Conservation (phyloP, 2,329 filamentous ascomycete species). For the Nothopassalora personata region DNA sequence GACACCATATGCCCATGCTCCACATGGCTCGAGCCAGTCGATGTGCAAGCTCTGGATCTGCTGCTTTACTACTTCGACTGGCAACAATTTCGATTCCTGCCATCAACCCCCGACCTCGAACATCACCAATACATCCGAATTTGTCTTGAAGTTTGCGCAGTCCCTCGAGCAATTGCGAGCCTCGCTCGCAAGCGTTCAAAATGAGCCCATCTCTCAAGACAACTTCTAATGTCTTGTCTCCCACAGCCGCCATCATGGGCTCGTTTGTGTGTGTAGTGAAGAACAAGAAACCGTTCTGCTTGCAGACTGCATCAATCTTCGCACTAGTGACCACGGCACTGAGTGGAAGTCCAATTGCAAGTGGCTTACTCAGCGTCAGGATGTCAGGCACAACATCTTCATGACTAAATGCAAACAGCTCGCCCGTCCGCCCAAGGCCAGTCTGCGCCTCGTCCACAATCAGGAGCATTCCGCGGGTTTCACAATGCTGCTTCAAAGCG, state of each 20-base stretch:
- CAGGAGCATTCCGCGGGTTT: conserved; percentile 51
- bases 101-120: conserved; percentile 30
- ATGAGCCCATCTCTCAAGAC: conserved; percentile 27
- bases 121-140: conserved; percentile 31
- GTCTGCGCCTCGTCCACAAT: conserved; percentile 60
- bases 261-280: conserved; percentile 32
- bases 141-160: conserved; percentile 20
- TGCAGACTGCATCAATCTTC: conserved; percentile 19
- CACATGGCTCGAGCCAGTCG: conserved; percentile 22
- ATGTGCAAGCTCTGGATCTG: conserved; percentile 24
- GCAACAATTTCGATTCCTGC: conserved; percentile 30
- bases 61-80: conserved; percentile 22
- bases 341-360: conserved; percentile 30
- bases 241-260: conserved; percentile 28
- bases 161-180: conserved; percentile 21
- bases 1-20: conserved; percentile 25
- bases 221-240: conserved; percentile 30
- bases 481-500: conserved; percentile 51
- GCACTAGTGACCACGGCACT: conserved; percentile 26
- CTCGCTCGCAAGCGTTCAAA: conserved; percentile 14
- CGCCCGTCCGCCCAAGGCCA: conserved; percentile 50
- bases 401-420: conserved; percentile 56
- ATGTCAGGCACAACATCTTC: conserved; percentile 51
- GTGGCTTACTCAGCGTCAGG: conserved; percentile 29
- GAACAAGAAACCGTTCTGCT: conserved; percentile 26